phyloP scores from a whole-genome alignment of 768 basidiomycete species.

The Psilocybe subaeruginosa region DNA sequence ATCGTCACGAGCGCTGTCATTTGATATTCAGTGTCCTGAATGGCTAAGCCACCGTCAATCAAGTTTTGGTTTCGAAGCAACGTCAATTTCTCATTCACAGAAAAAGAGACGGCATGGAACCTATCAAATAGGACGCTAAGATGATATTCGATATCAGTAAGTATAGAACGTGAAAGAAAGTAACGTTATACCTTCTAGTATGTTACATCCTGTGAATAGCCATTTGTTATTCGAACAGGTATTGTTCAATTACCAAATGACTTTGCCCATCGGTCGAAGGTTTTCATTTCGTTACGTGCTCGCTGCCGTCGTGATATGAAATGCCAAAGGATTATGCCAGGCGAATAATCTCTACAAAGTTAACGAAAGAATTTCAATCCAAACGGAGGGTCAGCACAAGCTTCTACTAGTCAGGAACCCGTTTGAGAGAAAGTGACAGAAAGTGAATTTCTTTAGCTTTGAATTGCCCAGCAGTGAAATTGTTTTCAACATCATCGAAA shows the following conservation, averaged over 20 bases:
- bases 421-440: no score
- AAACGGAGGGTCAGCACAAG: no score
- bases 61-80: no score
- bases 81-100: no score
- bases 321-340: not conserved
- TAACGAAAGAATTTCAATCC: no score
- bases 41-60: no score
- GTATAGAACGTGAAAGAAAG: not conserved
- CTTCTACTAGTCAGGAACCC: no score
- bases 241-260: not conserved
- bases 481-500: no score
- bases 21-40: no score
- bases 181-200: not conserved
- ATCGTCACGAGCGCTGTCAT: no score
- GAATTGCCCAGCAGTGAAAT: no score
- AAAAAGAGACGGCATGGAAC: not conserved
- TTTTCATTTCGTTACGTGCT: not conserved
- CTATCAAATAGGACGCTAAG: not conserved
- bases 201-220: not conserved
- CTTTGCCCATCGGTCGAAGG: not conserved
- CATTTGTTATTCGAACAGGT: not conserved
- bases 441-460: no score
- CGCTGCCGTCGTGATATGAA: not conserved
- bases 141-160: not conserved
- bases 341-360: not conserved